These are phyloP conservation scores for Dalbergia cochinchinensis DNA, from an alignment of 306 rosid genomes.

Conservation along the genomic window DNA sequence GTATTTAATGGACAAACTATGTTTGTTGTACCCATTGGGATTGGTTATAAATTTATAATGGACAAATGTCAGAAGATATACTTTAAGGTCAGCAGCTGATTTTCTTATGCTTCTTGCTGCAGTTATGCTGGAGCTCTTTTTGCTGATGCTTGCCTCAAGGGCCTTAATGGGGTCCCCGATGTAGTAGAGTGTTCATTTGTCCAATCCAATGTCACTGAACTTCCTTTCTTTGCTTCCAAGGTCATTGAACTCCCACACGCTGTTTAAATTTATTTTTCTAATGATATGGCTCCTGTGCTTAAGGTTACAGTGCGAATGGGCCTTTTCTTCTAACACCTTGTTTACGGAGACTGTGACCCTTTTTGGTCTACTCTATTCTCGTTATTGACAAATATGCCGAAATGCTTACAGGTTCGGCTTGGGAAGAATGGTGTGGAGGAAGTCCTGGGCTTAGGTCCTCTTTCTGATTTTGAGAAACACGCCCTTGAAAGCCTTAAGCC, in stretches of 20 bases:
- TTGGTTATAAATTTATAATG: neutral
- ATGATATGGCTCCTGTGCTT: neutral
- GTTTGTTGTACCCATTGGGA: neutral
- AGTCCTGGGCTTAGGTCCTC: constrained; percentile 77
- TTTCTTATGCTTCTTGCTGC: constrained; percentile 49
- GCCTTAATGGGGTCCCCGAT: constrained; percentile 97
- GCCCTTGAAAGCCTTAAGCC: constrained; percentile 77
- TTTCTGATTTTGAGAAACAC: constrained; percentile 83
- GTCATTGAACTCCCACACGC: constrained; percentile 51
- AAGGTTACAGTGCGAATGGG: neutral
- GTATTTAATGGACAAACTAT: neutral
- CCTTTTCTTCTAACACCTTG: neutral
- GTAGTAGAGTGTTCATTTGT: constrained; percentile 95
- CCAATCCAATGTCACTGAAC: constrained; percentile 60
- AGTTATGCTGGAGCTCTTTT: constrained; percentile 98
- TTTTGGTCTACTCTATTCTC: neutral
- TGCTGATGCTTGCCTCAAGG: constrained; percentile 98
- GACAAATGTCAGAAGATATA: neutral
- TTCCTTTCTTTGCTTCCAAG: constrained; percentile 99
- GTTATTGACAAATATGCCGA: neutral
- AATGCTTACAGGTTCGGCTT: constrained; percentile 75
- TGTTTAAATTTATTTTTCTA: neutral
- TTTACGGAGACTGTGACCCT: neutral
- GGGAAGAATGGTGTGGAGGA: constrained; percentile 94
- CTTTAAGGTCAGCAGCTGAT: neutral